These are phyloP conservation scores for Neofusicoccum cordaticola DNA, from an alignment of 2,329 filamentous ascomycete genomes.

Conservation along the genomic window DNA sequence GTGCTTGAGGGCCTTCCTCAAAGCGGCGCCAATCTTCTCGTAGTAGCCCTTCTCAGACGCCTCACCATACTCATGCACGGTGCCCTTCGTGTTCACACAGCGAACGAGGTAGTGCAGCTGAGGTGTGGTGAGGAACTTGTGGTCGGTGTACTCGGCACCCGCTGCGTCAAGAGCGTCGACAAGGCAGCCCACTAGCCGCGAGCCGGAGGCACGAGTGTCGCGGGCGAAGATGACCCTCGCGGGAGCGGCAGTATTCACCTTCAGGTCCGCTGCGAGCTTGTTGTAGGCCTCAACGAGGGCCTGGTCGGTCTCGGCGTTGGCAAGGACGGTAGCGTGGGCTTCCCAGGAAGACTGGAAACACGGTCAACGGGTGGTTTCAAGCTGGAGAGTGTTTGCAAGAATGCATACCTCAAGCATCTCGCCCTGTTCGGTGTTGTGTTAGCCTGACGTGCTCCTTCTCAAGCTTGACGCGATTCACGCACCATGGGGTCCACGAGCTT, in stretches of 20 bases:
- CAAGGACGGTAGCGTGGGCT: conserved; percentile 78
- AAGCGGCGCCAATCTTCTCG: conserved; percentile 82
- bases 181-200: conserved; percentile 75
- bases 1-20: conserved; percentile 76
- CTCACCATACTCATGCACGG: conserved; percentile 81
- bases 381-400: not conserved
- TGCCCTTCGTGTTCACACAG: conserved; percentile 88
- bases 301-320: conserved; percentile 76
- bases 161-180: conserved; percentile 76
- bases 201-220: conserved; percentile 90
- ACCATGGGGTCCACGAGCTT: conserved; percentile 90
- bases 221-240: conserved; percentile 85
- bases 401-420: conserved; percentile 84
- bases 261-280: conserved; percentile 63
- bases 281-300: conserved; percentile 67
- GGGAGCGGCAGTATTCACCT: conserved; percentile 64
- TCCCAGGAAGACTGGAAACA: conserved; percentile 76
- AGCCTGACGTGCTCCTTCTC: conserved; percentile 18
- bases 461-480: conserved; percentile 23
- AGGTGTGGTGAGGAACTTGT: conserved; percentile 91
- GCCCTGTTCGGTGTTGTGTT: conserved; percentile 51
- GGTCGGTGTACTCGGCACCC: conserved; percentile 73
- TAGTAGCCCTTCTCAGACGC: conserved; percentile 92
- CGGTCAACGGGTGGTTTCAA: conserved; percentile 10
- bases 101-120: conserved; percentile 96